These are phyloP conservation scores for Acanthochlamys bracteata DNA, from an alignment of 106 monocot species.

Conservation along the genomic window DNA sequence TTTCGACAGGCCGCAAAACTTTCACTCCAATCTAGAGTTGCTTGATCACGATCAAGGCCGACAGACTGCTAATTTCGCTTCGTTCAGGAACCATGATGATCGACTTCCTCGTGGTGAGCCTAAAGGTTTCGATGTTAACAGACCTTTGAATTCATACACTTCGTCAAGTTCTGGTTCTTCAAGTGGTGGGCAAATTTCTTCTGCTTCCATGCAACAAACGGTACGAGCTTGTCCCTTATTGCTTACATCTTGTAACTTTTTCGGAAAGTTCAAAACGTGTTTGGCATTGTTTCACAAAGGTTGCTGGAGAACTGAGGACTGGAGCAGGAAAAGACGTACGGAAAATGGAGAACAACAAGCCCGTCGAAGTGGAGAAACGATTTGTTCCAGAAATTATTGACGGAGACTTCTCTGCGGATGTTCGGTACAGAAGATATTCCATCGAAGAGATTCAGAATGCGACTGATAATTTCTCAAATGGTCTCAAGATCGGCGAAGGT, in stretches of 20 bases:
- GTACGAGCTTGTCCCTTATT: too few species aligned
- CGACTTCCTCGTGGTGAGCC: too few species aligned
- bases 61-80: too few species aligned
- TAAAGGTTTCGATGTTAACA: too few species aligned
- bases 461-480: conserved; percentile 36
- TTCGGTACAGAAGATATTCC: conserved; percentile 32
- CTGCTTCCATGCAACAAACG: too few species aligned
- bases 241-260: too few species aligned
- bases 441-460: conserved; percentile 38
- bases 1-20: neutral
- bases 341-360: neutral
- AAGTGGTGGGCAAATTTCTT: too few species aligned
- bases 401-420: neutral
- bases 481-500: conserved; percentile 55
- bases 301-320: neutral
- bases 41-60: too few species aligned
- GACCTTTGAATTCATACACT: too few species aligned
- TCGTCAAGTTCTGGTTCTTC: too few species aligned
- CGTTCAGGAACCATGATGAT: too few species aligned
- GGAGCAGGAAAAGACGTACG: neutral
- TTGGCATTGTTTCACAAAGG: conserved; percentile 1
- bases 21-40: neutral
- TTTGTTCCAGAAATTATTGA: neutral
- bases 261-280: too few species aligned
- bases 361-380: neutral